These are phyloP conservation scores for Earliella scabrosa DNA, from an alignment of 1,284 basidiomycete genomes.

Conservation along the genomic window DNA sequence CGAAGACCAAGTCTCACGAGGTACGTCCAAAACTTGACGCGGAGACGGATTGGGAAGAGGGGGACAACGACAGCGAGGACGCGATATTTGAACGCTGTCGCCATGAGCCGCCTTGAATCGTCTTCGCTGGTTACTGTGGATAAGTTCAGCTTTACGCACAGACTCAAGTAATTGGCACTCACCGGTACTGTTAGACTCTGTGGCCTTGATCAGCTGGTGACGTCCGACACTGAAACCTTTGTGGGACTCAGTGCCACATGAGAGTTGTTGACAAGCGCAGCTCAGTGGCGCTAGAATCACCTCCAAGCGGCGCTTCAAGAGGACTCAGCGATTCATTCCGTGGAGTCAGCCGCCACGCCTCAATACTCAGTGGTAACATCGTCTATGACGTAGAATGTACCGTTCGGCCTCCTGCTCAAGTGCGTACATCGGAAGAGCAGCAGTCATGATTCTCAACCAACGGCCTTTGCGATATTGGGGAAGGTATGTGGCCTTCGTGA, in stretches of 20 bases:
- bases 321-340: no score
- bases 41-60: not conserved
- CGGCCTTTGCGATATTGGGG: slow-evolving; percentile 4
- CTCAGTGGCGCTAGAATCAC: no score
- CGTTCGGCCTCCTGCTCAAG: slow-evolving; percentile 7
- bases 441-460: slow-evolving; percentile 10
- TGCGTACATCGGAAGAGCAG: slow-evolving; percentile 4
- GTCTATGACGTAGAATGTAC: slow-evolving; percentile 11
- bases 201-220: no score
- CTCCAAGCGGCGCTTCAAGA: no score
- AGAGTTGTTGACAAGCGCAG: no score
- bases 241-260: no score
- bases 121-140: no score
- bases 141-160: no score
- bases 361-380: not conserved
- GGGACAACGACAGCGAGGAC: not conserved
- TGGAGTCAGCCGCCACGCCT: no score
- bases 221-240: no score
- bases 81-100: not conserved
- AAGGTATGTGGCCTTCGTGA: slow-evolving; percentile 9
- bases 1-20: not conserved
- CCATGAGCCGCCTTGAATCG: not conserved
- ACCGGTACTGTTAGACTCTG: no score
- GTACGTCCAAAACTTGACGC: not conserved
- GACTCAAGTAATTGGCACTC: no score